Evolutionary conservation across 1,284 basidiomycete species (phyloP).

Genomic region (Mycena sp.): DNA sequence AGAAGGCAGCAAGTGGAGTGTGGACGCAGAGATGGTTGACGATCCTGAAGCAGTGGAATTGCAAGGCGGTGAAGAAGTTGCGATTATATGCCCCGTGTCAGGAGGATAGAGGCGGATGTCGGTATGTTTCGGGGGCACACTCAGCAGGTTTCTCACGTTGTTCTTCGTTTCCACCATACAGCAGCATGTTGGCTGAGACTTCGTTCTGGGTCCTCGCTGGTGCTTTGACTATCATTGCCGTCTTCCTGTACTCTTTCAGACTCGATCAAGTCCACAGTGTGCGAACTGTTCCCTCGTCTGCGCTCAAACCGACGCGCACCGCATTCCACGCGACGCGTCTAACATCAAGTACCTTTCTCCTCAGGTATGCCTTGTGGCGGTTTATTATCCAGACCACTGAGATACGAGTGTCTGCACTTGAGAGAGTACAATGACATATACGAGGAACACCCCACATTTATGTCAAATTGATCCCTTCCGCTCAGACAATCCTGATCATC

Average conservation of each 20-base stretch:
- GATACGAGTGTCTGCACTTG: background rate
- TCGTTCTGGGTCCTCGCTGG: slow-evolving; percentile 8
- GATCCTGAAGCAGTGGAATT: slow-evolving; percentile 57
- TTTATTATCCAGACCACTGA: background rate
- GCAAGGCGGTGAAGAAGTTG: slow-evolving; percentile 80
- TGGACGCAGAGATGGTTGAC: slow-evolving; percentile 83
- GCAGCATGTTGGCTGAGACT: slow-evolving; percentile 3
- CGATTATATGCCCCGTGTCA: slow-evolving; percentile 84
- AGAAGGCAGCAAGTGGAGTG: slow-evolving; percentile 75
- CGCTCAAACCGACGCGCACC: slow-evolving; percentile 7
- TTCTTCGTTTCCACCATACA: background rate
- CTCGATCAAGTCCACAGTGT: background rate
- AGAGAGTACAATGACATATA: slow-evolving; percentile 60
- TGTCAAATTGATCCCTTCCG: slow-evolving; percentile 51
- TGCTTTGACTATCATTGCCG: background rate
- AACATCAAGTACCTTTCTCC: slow-evolving; percentile 56
- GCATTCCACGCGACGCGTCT: slow-evolving; percentile 58
- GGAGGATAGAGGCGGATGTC: slow-evolving; percentile 60
- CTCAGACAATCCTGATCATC: slow-evolving; percentile 55
- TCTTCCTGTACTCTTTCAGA: background rate
- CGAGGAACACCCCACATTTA: slow-evolving; percentile 65
- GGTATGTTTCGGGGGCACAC: background rate
- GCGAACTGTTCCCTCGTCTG: background rate
- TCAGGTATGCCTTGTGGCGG: slow-evolving; percentile 39
- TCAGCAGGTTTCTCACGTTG: background rate